A percentile compares a stretch with the other conserved stretches of the same genome.
Conservation (phyloP, 805 yeast species). For the Allodekkera sacchari region DNA sequence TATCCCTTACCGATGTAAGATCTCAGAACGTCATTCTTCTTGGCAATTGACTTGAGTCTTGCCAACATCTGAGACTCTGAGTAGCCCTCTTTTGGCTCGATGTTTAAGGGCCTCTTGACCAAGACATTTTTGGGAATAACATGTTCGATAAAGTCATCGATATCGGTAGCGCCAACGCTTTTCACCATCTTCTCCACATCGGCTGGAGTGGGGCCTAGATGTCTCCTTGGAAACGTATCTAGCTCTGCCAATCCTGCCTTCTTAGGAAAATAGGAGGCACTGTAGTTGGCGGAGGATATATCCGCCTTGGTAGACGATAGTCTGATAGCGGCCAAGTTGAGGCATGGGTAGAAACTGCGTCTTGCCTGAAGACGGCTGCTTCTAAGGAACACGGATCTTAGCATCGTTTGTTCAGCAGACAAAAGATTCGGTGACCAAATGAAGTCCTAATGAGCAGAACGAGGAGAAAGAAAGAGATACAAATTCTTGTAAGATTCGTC, state of each 20-base stretch:
- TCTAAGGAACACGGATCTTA: background rate
- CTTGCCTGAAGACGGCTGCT: background rate
- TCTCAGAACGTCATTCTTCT: slow-evolving; percentile 62
- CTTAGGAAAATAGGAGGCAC: slow-evolving; percentile 37
- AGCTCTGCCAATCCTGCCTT: slow-evolving; percentile 24
- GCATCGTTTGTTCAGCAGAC: no score
- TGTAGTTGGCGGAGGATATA: slow-evolving; percentile 47
- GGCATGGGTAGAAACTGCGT: background rate
- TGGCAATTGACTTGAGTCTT: slow-evolving; percentile 60
- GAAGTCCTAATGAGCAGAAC: no score
- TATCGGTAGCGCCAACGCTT: slow-evolving; percentile 53
- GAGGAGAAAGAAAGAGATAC: no score
- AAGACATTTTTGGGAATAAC: slow-evolving; percentile 77
- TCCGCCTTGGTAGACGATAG: slow-evolving; percentile 30
- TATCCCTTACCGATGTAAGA: slow-evolving; percentile 92
- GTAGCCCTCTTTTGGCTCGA: slow-evolving; percentile 66
- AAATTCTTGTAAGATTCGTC: no score
- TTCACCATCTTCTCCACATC: slow-evolving; percentile 62
- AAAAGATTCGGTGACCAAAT: no score
- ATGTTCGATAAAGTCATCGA: slow-evolving; percentile 59
- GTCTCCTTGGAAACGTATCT: slow-evolving; percentile 87
- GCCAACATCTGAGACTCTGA: slow-evolving; percentile 75
- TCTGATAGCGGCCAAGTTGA: background rate
- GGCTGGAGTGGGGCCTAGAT: slow-evolving; percentile 69
- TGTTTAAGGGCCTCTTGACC: slow-evolving; percentile 53